Base-by-base conservation (phyloP, 345 rosid species). In the Pistacia atlantica region DNA sequence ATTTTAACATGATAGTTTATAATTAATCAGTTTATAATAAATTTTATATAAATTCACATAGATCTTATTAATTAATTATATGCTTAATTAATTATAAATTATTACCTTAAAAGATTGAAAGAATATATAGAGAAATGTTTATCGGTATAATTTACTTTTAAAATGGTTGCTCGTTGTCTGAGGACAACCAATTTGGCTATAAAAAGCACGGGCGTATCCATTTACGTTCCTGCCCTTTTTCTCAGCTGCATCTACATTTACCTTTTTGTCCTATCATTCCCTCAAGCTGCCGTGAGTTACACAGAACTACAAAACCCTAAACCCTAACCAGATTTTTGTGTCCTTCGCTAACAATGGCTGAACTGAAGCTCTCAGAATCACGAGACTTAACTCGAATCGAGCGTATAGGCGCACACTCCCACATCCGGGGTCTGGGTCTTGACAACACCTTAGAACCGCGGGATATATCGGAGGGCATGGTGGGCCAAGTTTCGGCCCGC, bases 321-420 rank as follows among this genome's bases (percentile, higher is more conserved):
- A 81, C 84, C 86, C 84, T 71, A 69, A 65, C 61, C 45, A 25
- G 0, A 10, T 18, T 22, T 46, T 65, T 45, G 22, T 25, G 8
- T 17, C 61, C 64, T 16, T 45, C 62, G 57, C 67, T 57, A 8
- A 11, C 67, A 33, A 95, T 95, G 99, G 92, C 89, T 61, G 96
- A 93, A 83, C 81, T 93, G 17, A 93, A 88, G 81, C 87, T 96
- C 8, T 90, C 98, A 0, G 97, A 92, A 71, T 80, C 82, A 69
- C 88, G 91, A 22, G 99, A 95, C 81, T 84, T 95, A 9, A 95
- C 99, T 58, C 90, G 98, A 82, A 92, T 95, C 4, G 99, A 95
- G 83, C 88, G 97, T 61, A 93, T 92, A 18, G 99, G 99, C 13
- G 97, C 98, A 18, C 99, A 95, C 84, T 95, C 99, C 18, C 99